Base-by-base conservation (phyloP, 257 asterid species). In the Scutellaria barbata region DNA sequence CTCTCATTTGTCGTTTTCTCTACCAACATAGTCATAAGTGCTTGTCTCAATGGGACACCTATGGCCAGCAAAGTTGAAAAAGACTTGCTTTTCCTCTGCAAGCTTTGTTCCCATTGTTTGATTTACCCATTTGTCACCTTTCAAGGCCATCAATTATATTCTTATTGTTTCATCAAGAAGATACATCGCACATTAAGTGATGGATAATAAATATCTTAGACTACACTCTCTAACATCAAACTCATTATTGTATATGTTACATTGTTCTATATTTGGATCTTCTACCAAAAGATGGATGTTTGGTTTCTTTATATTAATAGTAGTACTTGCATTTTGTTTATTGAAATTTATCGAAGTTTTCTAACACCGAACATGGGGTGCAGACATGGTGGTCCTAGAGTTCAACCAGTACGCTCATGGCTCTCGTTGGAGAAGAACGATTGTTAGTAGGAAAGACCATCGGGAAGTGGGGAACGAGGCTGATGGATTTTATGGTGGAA, bases 401-500 rank as follows among this genome's bases (percentile, higher is more conserved):
- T 92, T 92, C 89, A 88, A 81, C 65, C 98, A 92, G 68, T 89
- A 92, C 72, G 74, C 96, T 0, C 84, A 63, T 30, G 95, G 96
- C 2, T 89, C 95, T 0, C 93, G 92, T 63, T 92, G 98, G 98
- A 86, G 95, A 73, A 78, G 68, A 53, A 85, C 92, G 30, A 76
- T 63, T 1, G 72, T 89, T 12, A 83, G 45, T 59, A 79, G 98
- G 81, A 86, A 80, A 78, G 90, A 92, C 16, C 96, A 89, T 20
- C 76, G 85, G 11, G 98, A 89, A 80, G 89, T 82, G 76, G 98
- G 98, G 35, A 81, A 88, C 50, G 96, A 89, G 63, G 81, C 79
- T 1, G 89, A 85, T 68, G 98, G 98, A 33, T 92, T 88, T 56
- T 92, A 89, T 46, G 96, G 89, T 0, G 98, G 98, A 57, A 81